A percentile compares a stretch with the other conserved stretches of the same genome.
Conservation (phyloP, 306 rosid species). For the Albizia julibrissin region DNA sequence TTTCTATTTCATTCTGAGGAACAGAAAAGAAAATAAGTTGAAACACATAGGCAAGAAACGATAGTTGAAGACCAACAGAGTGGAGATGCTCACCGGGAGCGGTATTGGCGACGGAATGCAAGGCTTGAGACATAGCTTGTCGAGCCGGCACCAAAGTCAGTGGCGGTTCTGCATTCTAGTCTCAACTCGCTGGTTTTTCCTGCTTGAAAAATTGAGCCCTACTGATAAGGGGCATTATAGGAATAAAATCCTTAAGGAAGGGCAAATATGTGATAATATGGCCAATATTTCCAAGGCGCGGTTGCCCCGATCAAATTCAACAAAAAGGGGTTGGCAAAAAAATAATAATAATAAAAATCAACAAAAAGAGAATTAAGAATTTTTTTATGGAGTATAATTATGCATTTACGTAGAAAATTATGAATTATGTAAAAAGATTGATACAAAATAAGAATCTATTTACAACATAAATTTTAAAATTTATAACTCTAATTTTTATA, state of each 20-base stretch:
- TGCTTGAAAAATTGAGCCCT: background rate
- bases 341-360: too few relatives aligned
- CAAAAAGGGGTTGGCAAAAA: too few relatives aligned
- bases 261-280: background rate
- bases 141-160: background rate
- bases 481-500: too few relatives aligned
- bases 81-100: background rate
- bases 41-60: background rate
- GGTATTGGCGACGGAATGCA: background rate
- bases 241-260: background rate
- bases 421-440: too few relatives aligned
- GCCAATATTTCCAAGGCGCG: background rate
- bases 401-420: too few relatives aligned
- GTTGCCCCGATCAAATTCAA: too few relatives aligned
- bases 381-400: too few relatives aligned
- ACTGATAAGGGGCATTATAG: constrained; percentile 3
- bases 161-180: background rate
- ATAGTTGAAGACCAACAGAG: background rate
- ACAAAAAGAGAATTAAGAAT: too few relatives aligned
- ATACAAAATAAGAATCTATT: too few relatives aligned
- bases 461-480: too few relatives aligned
- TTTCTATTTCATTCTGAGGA: background rate
- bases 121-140: background rate
- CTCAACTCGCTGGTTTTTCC: background rate
- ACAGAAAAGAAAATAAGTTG: constrained; percentile 12